Percentiles rank a stretch among this genome's conserved stretches.
Conservation (phyloP, 176 grass and related monocot genomes). For the Puccinellia tenuiflora region DNA sequence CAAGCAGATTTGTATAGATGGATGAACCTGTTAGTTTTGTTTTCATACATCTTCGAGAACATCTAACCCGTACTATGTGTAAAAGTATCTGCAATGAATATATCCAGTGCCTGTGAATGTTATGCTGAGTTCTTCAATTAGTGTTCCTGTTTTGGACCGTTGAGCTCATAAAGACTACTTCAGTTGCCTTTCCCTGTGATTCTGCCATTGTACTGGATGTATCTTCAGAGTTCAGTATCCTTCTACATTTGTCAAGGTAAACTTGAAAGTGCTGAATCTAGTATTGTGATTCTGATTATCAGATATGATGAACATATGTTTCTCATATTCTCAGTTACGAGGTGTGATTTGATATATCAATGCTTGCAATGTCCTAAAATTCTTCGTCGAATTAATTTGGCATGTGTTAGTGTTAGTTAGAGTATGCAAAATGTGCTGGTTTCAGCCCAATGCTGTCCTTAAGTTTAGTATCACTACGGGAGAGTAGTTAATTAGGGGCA, state of each 20-base stretch:
- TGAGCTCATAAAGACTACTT: background rate
- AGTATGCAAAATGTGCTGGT: too few relatives aligned
- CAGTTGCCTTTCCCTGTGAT: background rate
- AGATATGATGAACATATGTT: background rate
- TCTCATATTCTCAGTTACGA: background rate
- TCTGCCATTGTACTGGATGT: background rate
- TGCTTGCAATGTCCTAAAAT: too few relatives aligned
- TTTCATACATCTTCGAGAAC: slow-evolving; percentile 1
- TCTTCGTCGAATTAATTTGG: too few relatives aligned
- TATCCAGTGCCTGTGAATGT: background rate
- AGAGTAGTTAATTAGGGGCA: too few relatives aligned
- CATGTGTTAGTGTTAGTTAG: too few relatives aligned
- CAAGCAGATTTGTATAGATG: background rate
- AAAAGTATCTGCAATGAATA: background rate
- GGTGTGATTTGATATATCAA: background rate
- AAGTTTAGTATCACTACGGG: too few relatives aligned
- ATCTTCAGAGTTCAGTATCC: background rate
- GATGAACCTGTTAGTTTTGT: background rate
- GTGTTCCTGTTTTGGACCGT: background rate
- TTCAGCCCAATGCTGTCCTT: too few relatives aligned
- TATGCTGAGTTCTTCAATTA: background rate
- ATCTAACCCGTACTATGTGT: background rate
- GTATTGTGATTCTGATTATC: background rate
- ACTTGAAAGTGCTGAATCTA: background rate
- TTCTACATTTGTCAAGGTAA: background rate